Conservation (phyloP, 2,329 filamentous ascomycete species). For the Pseudophaeomoniella oleicola region DNA sequence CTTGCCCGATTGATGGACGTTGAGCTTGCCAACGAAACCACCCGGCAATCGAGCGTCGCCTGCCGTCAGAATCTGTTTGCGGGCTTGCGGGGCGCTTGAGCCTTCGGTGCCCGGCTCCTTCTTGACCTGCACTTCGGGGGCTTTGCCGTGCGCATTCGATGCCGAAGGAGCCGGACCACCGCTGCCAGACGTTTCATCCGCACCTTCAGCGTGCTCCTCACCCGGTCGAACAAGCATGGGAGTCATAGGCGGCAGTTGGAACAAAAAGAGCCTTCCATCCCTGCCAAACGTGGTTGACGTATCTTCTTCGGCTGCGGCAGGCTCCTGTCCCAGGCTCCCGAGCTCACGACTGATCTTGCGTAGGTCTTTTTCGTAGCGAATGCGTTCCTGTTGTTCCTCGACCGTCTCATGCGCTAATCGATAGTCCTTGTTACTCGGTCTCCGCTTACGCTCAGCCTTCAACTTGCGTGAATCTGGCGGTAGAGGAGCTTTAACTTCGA, state of each 20-base stretch:
- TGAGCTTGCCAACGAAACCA: slow-evolving; percentile 45
- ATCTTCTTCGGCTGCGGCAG: slow-evolving; percentile 12
- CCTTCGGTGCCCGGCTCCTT: slow-evolving; percentile 17
- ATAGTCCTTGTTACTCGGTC: slow-evolving; percentile 2
- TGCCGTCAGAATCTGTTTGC: slow-evolving; percentile 4
- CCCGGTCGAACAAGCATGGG: slow-evolving; percentile 36
- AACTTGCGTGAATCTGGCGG: slow-evolving; percentile 1
- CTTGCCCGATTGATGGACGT: slow-evolving; percentile 46
- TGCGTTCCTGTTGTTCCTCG: slow-evolving; percentile 12
- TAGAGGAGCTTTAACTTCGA: slow-evolving; percentile 1
- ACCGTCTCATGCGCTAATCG: slow-evolving; percentile 9
- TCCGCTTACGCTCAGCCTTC: neutral
- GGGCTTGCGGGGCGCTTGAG: slow-evolving; percentile 2
- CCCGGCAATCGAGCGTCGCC: slow-evolving; percentile 17
- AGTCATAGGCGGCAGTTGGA: slow-evolving; percentile 50
- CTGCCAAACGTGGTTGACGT: slow-evolving; percentile 14
- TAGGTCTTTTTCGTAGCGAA: slow-evolving; percentile 19
- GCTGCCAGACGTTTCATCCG: slow-evolving; percentile 2
- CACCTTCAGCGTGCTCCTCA: slow-evolving; percentile 9
- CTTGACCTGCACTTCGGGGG: slow-evolving; percentile 13
- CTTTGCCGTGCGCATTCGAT: too few species aligned
- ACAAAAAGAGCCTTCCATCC: slow-evolving; percentile 43
- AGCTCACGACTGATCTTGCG: slow-evolving; percentile 14
- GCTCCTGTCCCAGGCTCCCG: slow-evolving; percentile 14
- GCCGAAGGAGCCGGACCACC: neutral